These are phyloP conservation scores for Boehmeria nivea DNA, from an alignment of 306 rosid genomes.

Conservation along the genomic window DNA sequence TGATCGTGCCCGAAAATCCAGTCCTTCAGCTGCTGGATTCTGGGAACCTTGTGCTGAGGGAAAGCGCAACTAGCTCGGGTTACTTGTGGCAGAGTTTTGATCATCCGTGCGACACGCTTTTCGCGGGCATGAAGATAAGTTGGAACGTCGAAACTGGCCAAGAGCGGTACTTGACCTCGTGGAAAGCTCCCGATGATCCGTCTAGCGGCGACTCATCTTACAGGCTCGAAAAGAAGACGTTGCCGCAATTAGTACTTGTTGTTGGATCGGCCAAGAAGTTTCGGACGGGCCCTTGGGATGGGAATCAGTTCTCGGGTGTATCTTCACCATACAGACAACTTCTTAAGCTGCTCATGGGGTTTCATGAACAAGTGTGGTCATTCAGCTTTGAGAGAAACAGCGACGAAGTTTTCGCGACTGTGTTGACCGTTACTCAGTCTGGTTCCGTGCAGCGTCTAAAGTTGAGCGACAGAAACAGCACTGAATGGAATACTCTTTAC, in stretches of 20 bases:
- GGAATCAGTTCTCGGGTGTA: neutral
- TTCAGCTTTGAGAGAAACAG: constrained; percentile 8
- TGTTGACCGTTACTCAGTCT: constrained; percentile 12
- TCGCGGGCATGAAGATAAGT: constrained; percentile 25
- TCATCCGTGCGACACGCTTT: constrained; percentile 20
- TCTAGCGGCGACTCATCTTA: neutral
- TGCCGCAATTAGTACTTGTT: too few species aligned
- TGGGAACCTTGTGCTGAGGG: constrained; percentile 32
- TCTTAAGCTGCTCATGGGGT: neutral
- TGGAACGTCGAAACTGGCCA: neutral
- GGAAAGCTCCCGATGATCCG: neutral
- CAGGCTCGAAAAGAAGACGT: neutral
- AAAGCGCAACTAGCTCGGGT: neutral
- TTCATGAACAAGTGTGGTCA: neutral
- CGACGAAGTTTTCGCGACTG: neutral
- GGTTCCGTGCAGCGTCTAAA: constrained; percentile 1
- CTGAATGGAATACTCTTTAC: constrained; percentile 5
- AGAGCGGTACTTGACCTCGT: neutral
- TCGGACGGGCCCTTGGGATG: constrained; percentile 5
- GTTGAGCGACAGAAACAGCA: neutral
- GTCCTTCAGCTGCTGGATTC: constrained; percentile 21
- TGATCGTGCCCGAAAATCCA: constrained; percentile 1
- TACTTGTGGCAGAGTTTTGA: constrained; percentile 38
- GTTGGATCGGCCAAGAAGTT: neutral
- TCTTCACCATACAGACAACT: constrained; percentile 23